These are phyloP conservation scores for Euclidium syriacum DNA, from an alignment of 345 rosid genomes.

Conservation along the genomic window DNA sequence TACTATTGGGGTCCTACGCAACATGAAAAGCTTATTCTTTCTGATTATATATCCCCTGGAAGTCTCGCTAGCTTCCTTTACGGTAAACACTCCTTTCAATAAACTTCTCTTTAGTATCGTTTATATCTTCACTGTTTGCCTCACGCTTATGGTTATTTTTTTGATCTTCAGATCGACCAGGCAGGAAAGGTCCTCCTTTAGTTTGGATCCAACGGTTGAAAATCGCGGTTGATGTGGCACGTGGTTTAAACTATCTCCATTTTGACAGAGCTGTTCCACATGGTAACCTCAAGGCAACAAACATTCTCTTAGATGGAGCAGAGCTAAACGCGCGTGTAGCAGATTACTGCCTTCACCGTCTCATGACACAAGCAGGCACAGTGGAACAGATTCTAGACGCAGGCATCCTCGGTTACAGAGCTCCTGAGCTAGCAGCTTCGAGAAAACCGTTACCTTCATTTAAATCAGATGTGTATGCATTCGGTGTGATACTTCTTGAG, in stretches of 20 bases:
- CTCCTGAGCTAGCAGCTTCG: constrained; percentile 87
- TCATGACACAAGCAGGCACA: constrained; percentile 95
- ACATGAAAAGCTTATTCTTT: constrained; percentile 97
- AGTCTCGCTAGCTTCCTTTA: constrained; percentile 96
- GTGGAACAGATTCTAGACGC: constrained; percentile 90
- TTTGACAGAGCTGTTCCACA: constrained; percentile 96
- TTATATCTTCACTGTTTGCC: not conserved
- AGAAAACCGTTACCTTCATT: constrained; percentile 91
- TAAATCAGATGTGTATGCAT: constrained; percentile 93
- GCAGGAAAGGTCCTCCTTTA: constrained; percentile 81
- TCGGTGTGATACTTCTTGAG: constrained; percentile 78
- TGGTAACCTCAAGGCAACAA: constrained; percentile 89
- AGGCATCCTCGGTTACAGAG: constrained; percentile 86
- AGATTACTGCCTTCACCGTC: constrained; percentile 93
- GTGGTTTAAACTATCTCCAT: constrained; percentile 98
- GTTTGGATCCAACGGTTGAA: constrained; percentile 82
- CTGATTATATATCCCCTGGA: constrained; percentile 89
- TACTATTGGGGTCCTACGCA: constrained; percentile 99
- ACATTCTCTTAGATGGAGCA: constrained; percentile 74
- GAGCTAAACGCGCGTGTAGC: constrained; percentile 95
- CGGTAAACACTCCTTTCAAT: constrained; percentile 42
- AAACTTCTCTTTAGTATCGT: not conserved
- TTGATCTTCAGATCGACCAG: constrained; percentile 70
- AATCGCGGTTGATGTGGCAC: constrained; percentile 93
- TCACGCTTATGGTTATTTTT: constrained; percentile 15